Base-by-base conservation (phyloP, 2,329 filamentous ascomycete genomes). In the Celoporthe dispersa region DNA sequence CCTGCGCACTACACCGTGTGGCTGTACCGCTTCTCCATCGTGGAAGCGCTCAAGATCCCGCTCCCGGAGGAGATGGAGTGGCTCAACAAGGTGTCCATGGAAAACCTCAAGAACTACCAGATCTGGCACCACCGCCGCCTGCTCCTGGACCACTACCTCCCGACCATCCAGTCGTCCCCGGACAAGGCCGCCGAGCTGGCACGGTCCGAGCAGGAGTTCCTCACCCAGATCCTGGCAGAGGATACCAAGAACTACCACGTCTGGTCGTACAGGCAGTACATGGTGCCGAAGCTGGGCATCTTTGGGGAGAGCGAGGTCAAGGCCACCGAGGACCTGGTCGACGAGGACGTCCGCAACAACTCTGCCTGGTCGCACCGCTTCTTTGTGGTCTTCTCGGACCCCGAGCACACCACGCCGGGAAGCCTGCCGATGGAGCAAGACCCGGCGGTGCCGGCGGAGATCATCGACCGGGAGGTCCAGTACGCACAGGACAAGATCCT, bases 241-340 rank as follows among this genome's bases (percentile, higher is more conserved):
- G 96, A 99, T 79, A 89, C 92, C 64, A 99, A 99, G 83, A 99
- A 99, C 84, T 98, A 99, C 80, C 96, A 99, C 79, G 96, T 98
- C 63, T 99, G 96, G 96, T 94, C 91, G 68, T 99, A 98, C 83
- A 87, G 96, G 70, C 94, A 97, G 79, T 90, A 88, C 77, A 80
- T 91, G 28, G 87, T 90, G 55, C 82, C 83, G 66, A 89, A 88
- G 77, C 81, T 92, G 85, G 91, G 89, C 78, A 91, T 82, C 84
- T 97, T 72, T 28, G 80, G 86, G 84, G 85, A 72, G 28, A 84
- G 93, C 78, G 90, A 99, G 84, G 83, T 97, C 28, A 80, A 84
- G 66, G 90, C 91, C 71, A 88, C 93, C 44, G 91, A 96, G 77
- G 81, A 81, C 53, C 87, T 97, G 79, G 87, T 99, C 70, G 84